Percentiles rank a stretch among this genome's conserved stretches.
Evolutionary conservation across 2,329 filamentous ascomycete genomes (phyloP).

Genomic region (Salinomyces thailandicus): DNA sequence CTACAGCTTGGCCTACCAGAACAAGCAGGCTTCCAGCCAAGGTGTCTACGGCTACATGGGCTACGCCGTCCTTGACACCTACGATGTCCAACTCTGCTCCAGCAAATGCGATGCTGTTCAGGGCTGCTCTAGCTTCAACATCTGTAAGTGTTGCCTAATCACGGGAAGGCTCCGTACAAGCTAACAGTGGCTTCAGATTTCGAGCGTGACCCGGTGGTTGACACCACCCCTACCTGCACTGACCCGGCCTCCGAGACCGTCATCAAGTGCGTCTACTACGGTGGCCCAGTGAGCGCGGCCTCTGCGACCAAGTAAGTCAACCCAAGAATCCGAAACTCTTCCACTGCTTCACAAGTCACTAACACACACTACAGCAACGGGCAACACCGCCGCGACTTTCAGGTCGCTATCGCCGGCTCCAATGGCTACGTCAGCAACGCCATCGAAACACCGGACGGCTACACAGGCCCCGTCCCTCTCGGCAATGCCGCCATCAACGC

Average conservation of each 20-base stretch:
- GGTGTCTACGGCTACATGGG: constrained; percentile 19
- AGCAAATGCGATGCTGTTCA: constrained; percentile 11
- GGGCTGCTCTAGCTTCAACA: constrained; percentile 16
- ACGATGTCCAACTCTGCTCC: constrained; percentile 21
- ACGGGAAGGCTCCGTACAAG: not conserved
- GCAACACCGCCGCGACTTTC: constrained; percentile 15
- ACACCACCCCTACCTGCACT: constrained; percentile 22
- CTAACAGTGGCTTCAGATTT: constrained; percentile 6
- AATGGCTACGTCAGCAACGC: constrained; percentile 20
- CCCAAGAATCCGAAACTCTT: no score
- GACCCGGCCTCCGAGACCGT: constrained; percentile 26
- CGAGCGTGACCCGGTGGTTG: constrained; percentile 24
- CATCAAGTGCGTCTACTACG: constrained; percentile 28
- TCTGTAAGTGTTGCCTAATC: constrained; percentile 7
- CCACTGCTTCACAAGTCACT: no score
- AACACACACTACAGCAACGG: no score
- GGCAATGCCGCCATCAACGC: constrained; percentile 23
- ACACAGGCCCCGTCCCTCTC: constrained; percentile 11
- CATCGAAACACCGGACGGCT: constrained; percentile 18
- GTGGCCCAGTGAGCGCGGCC: constrained; percentile 12
- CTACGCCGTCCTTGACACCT: constrained; percentile 16
- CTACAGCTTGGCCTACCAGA: constrained; percentile 12
- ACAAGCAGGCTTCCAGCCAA: constrained; percentile 10
- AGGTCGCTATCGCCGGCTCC: constrained; percentile 15
- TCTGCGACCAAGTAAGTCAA: constrained; percentile 12